Base-by-base conservation (phyloP, 1,139 yeast species). In the Blastobotrys persicus region DNA sequence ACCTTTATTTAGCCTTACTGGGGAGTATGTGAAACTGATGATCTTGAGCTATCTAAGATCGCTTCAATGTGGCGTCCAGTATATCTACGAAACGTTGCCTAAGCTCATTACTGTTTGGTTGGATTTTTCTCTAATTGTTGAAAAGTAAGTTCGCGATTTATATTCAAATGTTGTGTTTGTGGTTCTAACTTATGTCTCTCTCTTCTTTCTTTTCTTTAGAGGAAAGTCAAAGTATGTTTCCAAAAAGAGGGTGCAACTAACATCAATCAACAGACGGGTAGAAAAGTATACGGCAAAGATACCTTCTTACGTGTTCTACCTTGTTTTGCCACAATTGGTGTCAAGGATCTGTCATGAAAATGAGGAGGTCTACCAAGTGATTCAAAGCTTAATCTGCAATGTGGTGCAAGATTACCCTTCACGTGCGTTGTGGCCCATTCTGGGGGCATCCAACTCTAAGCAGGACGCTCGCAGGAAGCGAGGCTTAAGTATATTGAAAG, bases 81-180 rank as follows among this genome's bases (percentile, higher is more conserved):
- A 81, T 62, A 77, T 88, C 2, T 83, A 83, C 61, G 98, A 94
- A 66, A 87, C 95, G 0, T 70, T 94, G 18, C 98, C 98, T 0
- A 89, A 89, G 62, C 78, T 89, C 20, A 77, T 92, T 4, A 91
- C 97, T 0, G 77, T 89, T 16, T 94, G 98, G 98, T 72, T 94
- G 16, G 97, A 92, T 60, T 87, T 84, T 64, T 86, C 91, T 2
- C 79, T 72, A 63, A 69, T 41, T 65, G 59, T 42, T 52, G 23
- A 38, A 14, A 40, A 45, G 18, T 45, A 42, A 35, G 57, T 41
- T 39, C 12, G 53, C n/a, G n/a, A n/a, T n/a, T n/a, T n/a, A n/a
- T n/a, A n/a, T n/a, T n/a, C n/a, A n/a, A n/a, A n/a, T n/a, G n/a
- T n/a, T n/a, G n/a, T n/a, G n/a, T n/a, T n/a, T n/a, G n/a, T n/a